Base-by-base conservation (phyloP, 2,329 filamentous ascomycete species). In the Neopestalotiopsis sp. region DNA sequence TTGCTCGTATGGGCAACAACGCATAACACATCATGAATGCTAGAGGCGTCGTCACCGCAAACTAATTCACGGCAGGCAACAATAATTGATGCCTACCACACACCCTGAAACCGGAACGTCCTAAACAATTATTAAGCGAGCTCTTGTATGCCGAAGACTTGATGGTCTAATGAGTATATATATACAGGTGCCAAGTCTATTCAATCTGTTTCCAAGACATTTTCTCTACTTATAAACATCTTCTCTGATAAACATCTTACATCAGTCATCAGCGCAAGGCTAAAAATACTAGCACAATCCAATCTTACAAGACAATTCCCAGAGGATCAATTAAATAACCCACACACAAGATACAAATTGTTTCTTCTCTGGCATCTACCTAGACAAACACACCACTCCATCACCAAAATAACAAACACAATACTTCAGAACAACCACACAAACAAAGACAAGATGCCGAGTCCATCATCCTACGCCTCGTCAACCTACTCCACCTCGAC, bases 401-500 rank as follows among this genome's bases (percentile, higher is more conserved):
- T 4, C 24, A 28, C 24, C 24, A 52, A 10, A 4, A 52, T 20
- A 20, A 20, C 17, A 9, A 52, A 3, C 45, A 6, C 24, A 20
- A 17, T 1, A 20, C n/a, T 7, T 17, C 17, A n/a, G n/a, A 17
- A 52, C 3, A 52, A 52, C n/a, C 17, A 9, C n/a, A 17, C 45
- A 14, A 24, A 17, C 14, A 9, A 7, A 58, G 2, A 4, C 45
- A 58, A 24, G 34, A 66, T 66, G 64, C 13, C 64, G 13, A 17
- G 24, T 12, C 65, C 52, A 58, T 20, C 65, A 61, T 49, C 34
- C 10, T 65, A 67, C 42, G 66, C 66, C 17, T 34, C 66, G 1
- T 67, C 66, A 4, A 60, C 56, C 40, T 67, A 62, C 58, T 67
- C 66, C 12, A 28, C 61, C 28, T 67, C 57, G 24, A 67, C 66